Base-by-base conservation (phyloP, 208 protist species). In the Strigomonas oncopelti region DNA sequence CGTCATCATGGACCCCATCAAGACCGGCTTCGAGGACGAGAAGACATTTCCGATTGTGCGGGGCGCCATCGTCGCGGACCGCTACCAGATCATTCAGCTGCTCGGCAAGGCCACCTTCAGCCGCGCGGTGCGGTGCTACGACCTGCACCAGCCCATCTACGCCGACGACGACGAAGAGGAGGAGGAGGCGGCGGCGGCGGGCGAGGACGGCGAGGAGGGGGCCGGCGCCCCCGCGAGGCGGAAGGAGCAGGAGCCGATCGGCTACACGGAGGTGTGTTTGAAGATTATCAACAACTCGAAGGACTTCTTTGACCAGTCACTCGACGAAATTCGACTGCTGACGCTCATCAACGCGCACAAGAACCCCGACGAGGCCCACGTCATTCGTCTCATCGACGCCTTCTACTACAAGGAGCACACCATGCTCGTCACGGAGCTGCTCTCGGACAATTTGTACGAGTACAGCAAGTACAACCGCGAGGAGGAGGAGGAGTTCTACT, bases 221-320 rank as follows among this genome's bases (percentile, higher is more conserved):
- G 61, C 54, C 27, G 55, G 24, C 55, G 11, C 22, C 51, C 1
- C 3, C 51, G 18, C 16, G 18, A 60, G 20, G 38, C 42, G 24
- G 46, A 20, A 48, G 42, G 45, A 73, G 31, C 67, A 68, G 58
- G 66, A 77, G 70, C 64, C 84, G 14, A 22, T 84, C 57, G 87
- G 90, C 57, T 91, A 93, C 64, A 74, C 73, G 18, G 71, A 94
- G 72, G 90, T 98, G 27, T 98, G 96, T 71, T 72, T 99, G 22
- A 99, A 99, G 78, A 97, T 99, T 56, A 99, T 98, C 69, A 97
- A 98, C 80, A 98, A 99, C 83, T 91, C 87, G 27, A 98, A 98
- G 68, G 96, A 98, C 72, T 99, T 98, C 75, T 98, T 99, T 69
- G 97, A 99, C 73, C 97, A 99, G 69, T 89, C 87, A 31, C 78